Base-by-base conservation (phyloP, 176 grass and related monocot species). In the Puccinellia tenuiflora region DNA sequence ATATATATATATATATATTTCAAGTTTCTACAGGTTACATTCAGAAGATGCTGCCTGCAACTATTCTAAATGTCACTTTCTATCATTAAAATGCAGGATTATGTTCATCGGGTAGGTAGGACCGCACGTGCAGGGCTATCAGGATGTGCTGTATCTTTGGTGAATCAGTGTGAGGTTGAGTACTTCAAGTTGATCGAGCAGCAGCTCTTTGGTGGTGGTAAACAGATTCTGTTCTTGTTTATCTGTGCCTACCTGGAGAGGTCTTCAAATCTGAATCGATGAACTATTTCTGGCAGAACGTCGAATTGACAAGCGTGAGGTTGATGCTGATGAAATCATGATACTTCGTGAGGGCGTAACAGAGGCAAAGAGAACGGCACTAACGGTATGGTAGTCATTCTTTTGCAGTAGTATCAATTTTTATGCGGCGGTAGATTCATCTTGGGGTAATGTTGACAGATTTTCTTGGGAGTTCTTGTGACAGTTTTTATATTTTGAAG, bases 81-180 rank as follows among this genome's bases (percentile, higher is more conserved):
- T 51, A 20, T 51, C 48, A 20, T 51, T 51, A 51, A 26, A 81
- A 84, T 91, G 59, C 74, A 94, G 92, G 95, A 94, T 89, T 97
- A 97, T 79, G 81, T 97, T 55, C 95, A 97, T 97, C 90, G 90
- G 59, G 95, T 94, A 20, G 95, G 95, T 56, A 94, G 95, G 86
- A 97, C 95, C 22, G 92, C 95, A 79, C 90, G 92, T 66, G 92
- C 95, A 63, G 92, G 95, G 42, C 42, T 45, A 45, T 45, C 42
- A 45, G 42, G 42, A 13, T 45, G 14, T 45, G 42, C 42, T 45
- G 42, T 45, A 45, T 45, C 42, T 45, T 45, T 45, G 42, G 42
- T 45, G 42, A 45, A 45, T 45, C 42, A 94, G 64, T 97, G 88
- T 22, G 95, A 93, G 70, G 82, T 74, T 17, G 59, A 86, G 72